Conservation (phyloP, 164 flowering plant species). For the Magnolia changhungtana region DNA sequence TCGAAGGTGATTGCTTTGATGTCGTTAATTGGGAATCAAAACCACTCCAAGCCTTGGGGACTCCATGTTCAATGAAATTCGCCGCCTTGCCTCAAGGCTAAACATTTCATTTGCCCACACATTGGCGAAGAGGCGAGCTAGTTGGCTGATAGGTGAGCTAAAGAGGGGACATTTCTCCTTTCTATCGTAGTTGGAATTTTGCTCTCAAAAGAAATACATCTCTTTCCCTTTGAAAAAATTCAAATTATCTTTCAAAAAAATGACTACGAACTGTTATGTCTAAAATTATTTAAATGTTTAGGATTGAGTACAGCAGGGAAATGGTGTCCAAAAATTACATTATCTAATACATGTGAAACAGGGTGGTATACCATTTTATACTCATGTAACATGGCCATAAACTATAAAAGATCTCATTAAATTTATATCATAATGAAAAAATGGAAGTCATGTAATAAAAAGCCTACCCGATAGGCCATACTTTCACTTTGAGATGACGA, state of each 20-base stretch:
- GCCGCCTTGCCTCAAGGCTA: too few species aligned
- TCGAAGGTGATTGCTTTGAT: too few species aligned
- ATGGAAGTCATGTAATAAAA: neutral
- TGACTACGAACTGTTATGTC: neutral
- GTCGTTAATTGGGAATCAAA: too few species aligned
- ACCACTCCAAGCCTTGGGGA: too few species aligned
- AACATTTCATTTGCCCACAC: neutral
- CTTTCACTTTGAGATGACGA: conserved; percentile 52
- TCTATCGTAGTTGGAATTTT: neutral
- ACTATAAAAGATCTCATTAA: neutral
- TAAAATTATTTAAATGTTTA: too few species aligned
- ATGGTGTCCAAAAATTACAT: neutral
- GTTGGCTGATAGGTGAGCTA: neutral
- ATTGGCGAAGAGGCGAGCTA: neutral
- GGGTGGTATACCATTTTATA: neutral
- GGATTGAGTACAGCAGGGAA: neutral
- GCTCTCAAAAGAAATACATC: neutral
- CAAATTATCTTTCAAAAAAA: neutral
- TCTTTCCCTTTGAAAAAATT: neutral
- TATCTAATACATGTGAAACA: neutral
- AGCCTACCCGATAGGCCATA: conserved; percentile 52
- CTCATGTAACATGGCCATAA: neutral
- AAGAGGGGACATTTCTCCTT: neutral
- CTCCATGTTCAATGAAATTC: too few species aligned
- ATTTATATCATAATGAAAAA: too few species aligned